Evolutionary conservation across 2,329 filamentous ascomycete species (phyloP), one percentile per base, ranked within the genome.

Genomic region (Pseudogymnoascus sp.): DNA sequence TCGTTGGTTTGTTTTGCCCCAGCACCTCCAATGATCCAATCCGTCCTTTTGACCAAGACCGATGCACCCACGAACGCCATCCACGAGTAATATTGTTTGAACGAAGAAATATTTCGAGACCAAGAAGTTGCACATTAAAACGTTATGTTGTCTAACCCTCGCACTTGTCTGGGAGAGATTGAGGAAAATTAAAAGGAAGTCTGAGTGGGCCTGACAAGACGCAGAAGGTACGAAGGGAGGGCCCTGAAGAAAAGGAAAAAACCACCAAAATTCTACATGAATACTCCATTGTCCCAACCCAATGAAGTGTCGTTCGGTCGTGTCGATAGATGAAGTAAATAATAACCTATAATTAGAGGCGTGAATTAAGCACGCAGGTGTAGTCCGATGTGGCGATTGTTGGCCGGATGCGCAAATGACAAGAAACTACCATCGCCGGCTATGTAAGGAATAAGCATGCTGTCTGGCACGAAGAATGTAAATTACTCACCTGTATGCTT

Each of bases 391-490:
- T 33, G 26, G 50, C 10, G n/a, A 12, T 19, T 7, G 50, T 19
- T 22, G 26, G 11, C 28, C 28, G 2, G 14, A 53, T 31, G 28
- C 10, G 50, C 2, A 22, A 7, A 56, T 14, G 10, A 16, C 6
- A 22, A 7, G 28, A 56, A 26, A 53, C 74, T 69, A 78, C 76
- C 76, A 78, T 56, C 76, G 76, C 63, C 76, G 76, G 59, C 72
- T 74, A 63, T 16, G 22, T 22, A 33, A 19, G 5, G 16, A 56
- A 56, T 56, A 33, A 56, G 50, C 11, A 56, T 56, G n/a, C 28
- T 22, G 16, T 56, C 16, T 14, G 28, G 35, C 10, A 33, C 28
- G 8, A 56, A 33, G n/a, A 19, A 19, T 33, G 16, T 33, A 31
- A 56, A 5, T 66, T 68, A 73, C 72, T 70, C 70, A 71, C 72